Base-by-base conservation (phyloP, 2,329 filamentous ascomycete genomes). In the Colletotrichum spaethianum region DNA sequence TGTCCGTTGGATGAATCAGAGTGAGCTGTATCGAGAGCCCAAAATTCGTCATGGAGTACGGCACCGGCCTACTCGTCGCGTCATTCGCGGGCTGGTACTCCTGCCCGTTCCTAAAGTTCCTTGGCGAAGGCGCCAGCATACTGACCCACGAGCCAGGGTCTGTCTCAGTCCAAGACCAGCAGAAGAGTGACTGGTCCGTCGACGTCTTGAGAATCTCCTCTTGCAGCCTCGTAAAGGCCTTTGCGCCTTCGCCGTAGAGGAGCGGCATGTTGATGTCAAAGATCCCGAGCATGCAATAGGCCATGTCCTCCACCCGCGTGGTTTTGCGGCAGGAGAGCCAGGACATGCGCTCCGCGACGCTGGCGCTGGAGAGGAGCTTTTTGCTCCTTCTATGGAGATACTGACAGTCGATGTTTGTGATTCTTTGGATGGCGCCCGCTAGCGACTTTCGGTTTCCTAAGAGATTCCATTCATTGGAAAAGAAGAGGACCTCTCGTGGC, bases 241-340 rank as follows among this genome's bases (percentile, higher is more conserved):
- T 74, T 8, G 20, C 26, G 44, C 78, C 78, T 62, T 80, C 79
- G 18, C 79, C 77, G 50, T 80, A 80, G 1, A 76, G 73, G 12
- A 77, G 64, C 4, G 76, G 73, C 77, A 81, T 80, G 33, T 75
- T 78, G 44, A 80, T 74, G 42, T 74, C 72, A 50, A 80, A 79
- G 20, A 80, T 64, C 1, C 79, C 79, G 12, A 80, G 62, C 53
- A 80, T 70, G 42, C 76, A 77, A 53, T 80, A 80, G 1, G 78
- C 78, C 28, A 75, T 61, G 65, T 81, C 78, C 63, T 79, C 75
- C 44, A 48, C 8, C 3, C 75, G 69, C 1, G 73, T 77, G 2
- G 76, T 79, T 62, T 71, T 42, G 23, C 79, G 70, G 3, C 67
- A 63, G 3, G 78, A 73, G 14, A 77, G 75, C 79, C 78, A 80